Percentiles rank a stretch among this genome's conserved stretches.
phyloP scores from a whole-genome alignment of 805 yeast species.

The Ogataea pignaliae region DNA sequence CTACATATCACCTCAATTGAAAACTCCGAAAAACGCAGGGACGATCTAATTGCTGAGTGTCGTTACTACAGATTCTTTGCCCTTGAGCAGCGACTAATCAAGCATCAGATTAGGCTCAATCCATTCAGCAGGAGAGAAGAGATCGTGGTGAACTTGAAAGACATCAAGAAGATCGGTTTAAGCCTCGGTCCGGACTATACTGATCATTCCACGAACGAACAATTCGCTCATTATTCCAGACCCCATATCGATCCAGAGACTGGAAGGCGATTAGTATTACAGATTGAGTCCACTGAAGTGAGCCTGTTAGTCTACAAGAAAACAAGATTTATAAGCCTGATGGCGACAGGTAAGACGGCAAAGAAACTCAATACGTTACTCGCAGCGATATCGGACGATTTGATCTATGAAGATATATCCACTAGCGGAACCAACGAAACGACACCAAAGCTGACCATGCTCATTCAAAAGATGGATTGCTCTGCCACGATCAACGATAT shows the following conservation, averaged over 20 bases:
- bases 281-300: conserved; percentile 32
- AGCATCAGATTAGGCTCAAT: conserved; percentile 44
- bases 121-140: conserved; percentile 52
- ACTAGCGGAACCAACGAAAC: conserved; percentile 2
- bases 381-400: conserved; percentile 18
- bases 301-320: conserved; percentile 29
- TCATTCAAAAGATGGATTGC: conserved; percentile 18
- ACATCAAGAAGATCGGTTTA: conserved; percentile 39
- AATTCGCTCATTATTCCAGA: conserved; percentile 35
- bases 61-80: conserved; percentile 71
- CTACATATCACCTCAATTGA: conserved; percentile 38
- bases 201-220: conserved; percentile 8
- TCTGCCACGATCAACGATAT: conserved; percentile 22
- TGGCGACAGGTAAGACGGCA: conserved; percentile 23
- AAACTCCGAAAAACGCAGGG: conserved; percentile 50
- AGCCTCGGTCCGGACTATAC: conserved; percentile 12
- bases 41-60: conserved; percentile 61
- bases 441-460: conserved; percentile 16
- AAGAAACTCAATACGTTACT: conserved; percentile 18
- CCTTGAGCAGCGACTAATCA: conserved; percentile 66
- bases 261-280: conserved; percentile 37
- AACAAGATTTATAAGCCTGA: conserved; percentile 25
- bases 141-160: conserved; percentile 47
- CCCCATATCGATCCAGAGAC: conserved; percentile 38
- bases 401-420: conserved; percentile 20